phyloP scores from a whole-genome alignment of 1,139 yeast genomes.

The Hyphopichia khmerensis region DNA sequence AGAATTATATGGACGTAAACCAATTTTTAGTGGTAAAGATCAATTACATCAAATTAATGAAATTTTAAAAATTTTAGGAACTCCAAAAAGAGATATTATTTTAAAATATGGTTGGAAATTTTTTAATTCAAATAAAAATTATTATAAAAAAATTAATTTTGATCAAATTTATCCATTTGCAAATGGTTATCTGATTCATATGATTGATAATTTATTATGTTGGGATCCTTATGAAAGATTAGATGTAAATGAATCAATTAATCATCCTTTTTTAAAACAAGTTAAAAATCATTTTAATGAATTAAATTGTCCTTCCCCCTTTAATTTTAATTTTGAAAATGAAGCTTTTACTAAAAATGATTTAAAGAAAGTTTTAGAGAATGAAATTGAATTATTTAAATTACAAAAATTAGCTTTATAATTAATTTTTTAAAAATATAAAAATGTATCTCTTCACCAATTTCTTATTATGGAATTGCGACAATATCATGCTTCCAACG shows the following conservation, averaged over 20 bases:
- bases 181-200: slow-evolving; percentile 41
- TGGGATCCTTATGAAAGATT: slow-evolving; percentile 59
- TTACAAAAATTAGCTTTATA: slow-evolving; percentile 7
- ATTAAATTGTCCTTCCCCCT: slow-evolving; percentile 42
- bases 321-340: slow-evolving; percentile 65
- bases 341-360: slow-evolving; percentile 31
- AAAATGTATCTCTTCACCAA: too few species aligned
- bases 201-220: slow-evolving; percentile 50
- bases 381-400: slow-evolving; percentile 41
- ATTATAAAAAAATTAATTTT: slow-evolving; percentile 45
- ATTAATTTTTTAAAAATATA: too few species aligned
- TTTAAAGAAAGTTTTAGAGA: slow-evolving; percentile 44
- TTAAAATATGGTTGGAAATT: slow-evolving; percentile 28
- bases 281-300: slow-evolving; percentile 50
- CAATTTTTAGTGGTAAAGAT: slow-evolving; percentile 69
- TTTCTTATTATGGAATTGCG: too few species aligned
- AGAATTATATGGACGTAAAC: slow-evolving; percentile 70
- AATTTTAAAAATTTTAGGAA: slow-evolving; percentile 62
- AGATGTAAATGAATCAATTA: slow-evolving; percentile 49
- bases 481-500: too few species aligned
- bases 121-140: slow-evolving; percentile 36
- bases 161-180: slow-evolving; percentile 58
- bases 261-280: slow-evolving; percentile 46
- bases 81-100: slow-evolving; percentile 49
- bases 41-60: slow-evolving; percentile 63